Conservation (phyloP, 306 rosid genomes). For the Arachis stenosperma region DNA sequence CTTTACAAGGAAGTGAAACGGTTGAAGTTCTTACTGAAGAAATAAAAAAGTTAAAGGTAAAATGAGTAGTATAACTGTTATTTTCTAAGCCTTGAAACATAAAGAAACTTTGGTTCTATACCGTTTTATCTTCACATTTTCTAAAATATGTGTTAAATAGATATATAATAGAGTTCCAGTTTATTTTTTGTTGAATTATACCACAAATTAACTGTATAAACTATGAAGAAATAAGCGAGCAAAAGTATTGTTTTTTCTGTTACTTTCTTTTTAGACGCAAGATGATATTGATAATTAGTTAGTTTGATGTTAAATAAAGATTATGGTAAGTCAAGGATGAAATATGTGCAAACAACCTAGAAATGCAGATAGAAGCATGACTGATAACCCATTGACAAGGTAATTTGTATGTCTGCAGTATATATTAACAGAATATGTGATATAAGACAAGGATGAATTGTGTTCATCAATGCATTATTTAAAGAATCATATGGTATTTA, state of each 20-base stretch:
- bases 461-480: slow-evolving; percentile 31
- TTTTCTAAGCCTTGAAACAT: slow-evolving; percentile 4
- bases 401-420: slow-evolving; percentile 16
- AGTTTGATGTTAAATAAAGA: slow-evolving; percentile 17
- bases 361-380: slow-evolving; percentile 16
- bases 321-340: slow-evolving; percentile 25
- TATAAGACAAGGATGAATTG: slow-evolving; percentile 27
- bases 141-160: slow-evolving; percentile 16
- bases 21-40: slow-evolving; percentile 59
- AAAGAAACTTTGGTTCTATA: slow-evolving; percentile 16
- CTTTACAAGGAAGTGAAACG: slow-evolving; percentile 45
- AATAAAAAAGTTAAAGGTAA: slow-evolving; percentile 66
- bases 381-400: neutral
- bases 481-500: slow-evolving; percentile 16
- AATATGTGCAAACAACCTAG: slow-evolving; percentile 14
- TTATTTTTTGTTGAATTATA: slow-evolving; percentile 22
- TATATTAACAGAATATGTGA: slow-evolving; percentile 27
- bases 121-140: slow-evolving; percentile 13
- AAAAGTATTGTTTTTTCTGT: neutral
- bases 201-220: slow-evolving; percentile 14
- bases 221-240: neutral
- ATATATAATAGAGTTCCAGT: slow-evolving; percentile 11
- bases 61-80: slow-evolving; percentile 31
- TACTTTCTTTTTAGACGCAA: slow-evolving; percentile 1
- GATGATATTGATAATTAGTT: slow-evolving; percentile 30